Conservation (phyloP, 2,329 filamentous ascomycete genomes). For the Parastagonospora nodorum region DNA sequence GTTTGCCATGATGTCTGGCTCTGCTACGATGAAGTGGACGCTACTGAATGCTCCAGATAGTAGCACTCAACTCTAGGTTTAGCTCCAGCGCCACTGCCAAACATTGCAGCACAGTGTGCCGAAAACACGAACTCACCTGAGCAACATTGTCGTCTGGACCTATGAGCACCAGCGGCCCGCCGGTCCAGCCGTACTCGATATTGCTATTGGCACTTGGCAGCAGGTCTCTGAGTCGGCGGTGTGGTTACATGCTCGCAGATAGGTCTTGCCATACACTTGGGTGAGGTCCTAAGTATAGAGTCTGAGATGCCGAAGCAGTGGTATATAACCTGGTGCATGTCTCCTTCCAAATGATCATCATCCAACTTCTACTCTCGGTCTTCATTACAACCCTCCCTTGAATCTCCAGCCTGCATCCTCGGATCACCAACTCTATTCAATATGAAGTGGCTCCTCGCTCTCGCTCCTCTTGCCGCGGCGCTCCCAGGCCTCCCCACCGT, state of each 20-base stretch:
- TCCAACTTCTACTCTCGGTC: slow-evolving; percentile 30
- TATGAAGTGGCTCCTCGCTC: slow-evolving; percentile 47
- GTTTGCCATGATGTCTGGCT: slow-evolving; percentile 8
- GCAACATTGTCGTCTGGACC: slow-evolving; percentile 24
- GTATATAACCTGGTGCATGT: slow-evolving; percentile 40
- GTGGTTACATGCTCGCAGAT: slow-evolving; percentile 19
- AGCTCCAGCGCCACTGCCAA: slow-evolving; percentile 7
- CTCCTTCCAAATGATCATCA: slow-evolving; percentile 38
- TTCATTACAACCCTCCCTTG: slow-evolving; percentile 20
- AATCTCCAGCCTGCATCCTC: slow-evolving; percentile 17
- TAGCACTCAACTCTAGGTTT: slow-evolving; percentile 15
- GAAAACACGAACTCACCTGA: slow-evolving; percentile 41
- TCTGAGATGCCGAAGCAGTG: slow-evolving; percentile 20
- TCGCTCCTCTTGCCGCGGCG: slow-evolving; percentile 41
- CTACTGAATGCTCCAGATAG: slow-evolving; percentile 22
- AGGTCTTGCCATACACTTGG: slow-evolving; percentile 16
- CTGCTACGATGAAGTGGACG: slow-evolving; percentile 13
- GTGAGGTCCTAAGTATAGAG: slow-evolving; percentile 7
- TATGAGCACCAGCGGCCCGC: slow-evolving; percentile 35
- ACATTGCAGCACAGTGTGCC: slow-evolving; percentile 6
- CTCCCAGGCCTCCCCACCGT: slow-evolving; percentile 24
- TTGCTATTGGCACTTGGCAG: slow-evolving; percentile 37
- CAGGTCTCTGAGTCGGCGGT: slow-evolving; percentile 25
- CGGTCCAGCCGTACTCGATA: slow-evolving; percentile 43
- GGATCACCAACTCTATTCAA: slow-evolving; percentile 26